Evolutionary conservation across 2,329 filamentous ascomycete genomes (phyloP).

Genomic region (Apiospora phragmitis): DNA sequence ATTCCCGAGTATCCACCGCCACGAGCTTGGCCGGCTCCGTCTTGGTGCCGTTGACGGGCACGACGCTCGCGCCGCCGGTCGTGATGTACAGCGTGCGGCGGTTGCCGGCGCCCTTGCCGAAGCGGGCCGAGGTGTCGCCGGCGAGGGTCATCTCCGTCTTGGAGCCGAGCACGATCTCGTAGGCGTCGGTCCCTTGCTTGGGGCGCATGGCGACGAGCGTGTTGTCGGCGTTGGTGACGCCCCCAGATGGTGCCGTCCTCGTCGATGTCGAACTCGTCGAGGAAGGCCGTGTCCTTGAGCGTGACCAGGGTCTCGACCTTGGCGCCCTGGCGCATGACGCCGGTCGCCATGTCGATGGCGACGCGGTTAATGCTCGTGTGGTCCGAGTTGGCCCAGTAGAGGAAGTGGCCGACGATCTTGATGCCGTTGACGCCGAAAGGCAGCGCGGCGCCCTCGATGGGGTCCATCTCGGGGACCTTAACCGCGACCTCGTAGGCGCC

Average conservation of each 20-base stretch:
- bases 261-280: conserved; percentile 29
- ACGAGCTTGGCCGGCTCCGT: conserved; percentile 29
- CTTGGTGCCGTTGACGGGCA: conserved; percentile 22
- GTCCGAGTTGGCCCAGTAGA: conserved; percentile 31
- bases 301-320: conserved; percentile 18
- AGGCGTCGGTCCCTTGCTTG: conserved; percentile 11
- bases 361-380: conserved; percentile 21
- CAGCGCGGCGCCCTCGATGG: conserved; percentile 13
- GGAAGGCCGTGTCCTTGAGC: conserved; percentile 18
- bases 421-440: conserved; percentile 30
- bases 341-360: conserved; percentile 14
- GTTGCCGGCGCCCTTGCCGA: conserved; percentile 22
- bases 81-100: conserved; percentile 23
- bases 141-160: conserved; percentile 19
- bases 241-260: conserved; percentile 20
- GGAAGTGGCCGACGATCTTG: conserved; percentile 24
- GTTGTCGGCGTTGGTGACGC: conserved; percentile 23
- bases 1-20: conserved; percentile 23
- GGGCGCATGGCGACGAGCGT: conserved; percentile 18
- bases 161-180: conserved; percentile 19
- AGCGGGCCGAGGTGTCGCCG: conserved; percentile 22
- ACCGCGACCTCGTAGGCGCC: conserved; percentile 22
- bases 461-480: conserved; percentile 24
- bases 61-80: conserved; percentile 22
- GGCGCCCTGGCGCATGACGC: conserved; percentile 17